Conservation (phyloP, 106 monocot species). For the Dioscorea dumetorum region DNA sequence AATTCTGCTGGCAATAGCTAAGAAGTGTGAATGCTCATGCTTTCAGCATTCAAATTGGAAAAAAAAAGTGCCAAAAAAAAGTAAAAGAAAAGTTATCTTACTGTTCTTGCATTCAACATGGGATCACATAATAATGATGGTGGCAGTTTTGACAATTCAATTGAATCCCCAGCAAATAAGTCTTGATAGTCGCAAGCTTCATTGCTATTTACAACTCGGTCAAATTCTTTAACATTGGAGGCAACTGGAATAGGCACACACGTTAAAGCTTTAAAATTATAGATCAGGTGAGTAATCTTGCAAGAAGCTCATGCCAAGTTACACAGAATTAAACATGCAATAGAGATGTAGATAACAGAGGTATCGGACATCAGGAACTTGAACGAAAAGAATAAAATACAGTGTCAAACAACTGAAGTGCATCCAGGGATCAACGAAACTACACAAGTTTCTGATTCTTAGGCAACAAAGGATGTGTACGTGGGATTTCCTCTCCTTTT, state of each 20-base stretch:
- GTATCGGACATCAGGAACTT: neutral
- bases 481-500: no score
- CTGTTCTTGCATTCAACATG: neutral
- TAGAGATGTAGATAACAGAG: neutral
- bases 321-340: neutral
- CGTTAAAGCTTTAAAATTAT: neutral
- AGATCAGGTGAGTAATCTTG: neutral
- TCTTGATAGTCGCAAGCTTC: conserved; percentile 7
- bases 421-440: neutral
- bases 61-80: neutral
- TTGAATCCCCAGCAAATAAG: neutral
- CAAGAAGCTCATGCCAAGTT: neutral
- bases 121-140: conserved; percentile 2
- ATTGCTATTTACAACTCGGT: neutral
- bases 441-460: no score
- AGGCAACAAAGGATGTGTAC: no score
- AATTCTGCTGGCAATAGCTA: neutral
- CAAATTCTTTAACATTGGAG: conserved; percentile 1
- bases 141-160: neutral
- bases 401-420: neutral
- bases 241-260: conserved; percentile 1
- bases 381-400: neutral
- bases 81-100: neutral
- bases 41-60: neutral
- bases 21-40: neutral